Conservation (phyloP, 441 rosid species). For the Breynia disticha region DNA sequence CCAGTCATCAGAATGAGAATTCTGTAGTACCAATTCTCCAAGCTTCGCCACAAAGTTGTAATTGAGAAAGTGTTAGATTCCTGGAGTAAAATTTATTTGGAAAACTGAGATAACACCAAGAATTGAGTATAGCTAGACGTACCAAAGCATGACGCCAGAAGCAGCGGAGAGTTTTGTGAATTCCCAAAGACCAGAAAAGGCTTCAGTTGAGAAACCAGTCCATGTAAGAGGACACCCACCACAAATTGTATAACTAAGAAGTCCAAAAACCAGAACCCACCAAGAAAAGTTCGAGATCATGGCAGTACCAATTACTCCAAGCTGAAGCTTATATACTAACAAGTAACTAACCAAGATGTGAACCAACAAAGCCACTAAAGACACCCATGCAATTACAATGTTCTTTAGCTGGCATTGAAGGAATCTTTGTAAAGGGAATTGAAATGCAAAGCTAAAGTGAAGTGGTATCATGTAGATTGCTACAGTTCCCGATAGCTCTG, state of each 20-base stretch:
- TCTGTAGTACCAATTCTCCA: conserved; percentile 75
- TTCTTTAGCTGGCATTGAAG: conserved; percentile 67
- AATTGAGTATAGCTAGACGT: not conserved
- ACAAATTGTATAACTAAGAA: conserved; percentile 29
- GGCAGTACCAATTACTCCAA: conserved; percentile 48
- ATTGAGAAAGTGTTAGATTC: not conserved
- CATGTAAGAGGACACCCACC: conserved; percentile 89
- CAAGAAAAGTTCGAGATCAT: conserved; percentile 49
- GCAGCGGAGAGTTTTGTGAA: conserved; percentile 76
- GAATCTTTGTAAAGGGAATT: conserved; percentile 63
- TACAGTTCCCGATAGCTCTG: conserved; percentile 49
- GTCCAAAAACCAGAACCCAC: conserved; percentile 56
- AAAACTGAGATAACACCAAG: not conserved
- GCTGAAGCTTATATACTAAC: conserved; percentile 34
- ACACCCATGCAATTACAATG: conserved; percentile 39
- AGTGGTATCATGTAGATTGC: conserved; percentile 49
- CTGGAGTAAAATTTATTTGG: not conserved
- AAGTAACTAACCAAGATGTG: conserved; percentile 55
- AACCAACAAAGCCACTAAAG: conserved; percentile 36
- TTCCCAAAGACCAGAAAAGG: conserved; percentile 81
- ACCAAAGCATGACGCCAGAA: conserved; percentile 89
- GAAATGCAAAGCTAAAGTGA: conserved; percentile 66
- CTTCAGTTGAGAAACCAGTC: conserved; percentile 71
- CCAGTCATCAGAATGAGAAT: conserved; percentile 70
- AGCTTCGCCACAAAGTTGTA: conserved; percentile 20